These are phyloP conservation scores for Leishmania martiniquensis DNA, from an alignment of 208 protist genomes.

Conservation along the genomic window DNA sequence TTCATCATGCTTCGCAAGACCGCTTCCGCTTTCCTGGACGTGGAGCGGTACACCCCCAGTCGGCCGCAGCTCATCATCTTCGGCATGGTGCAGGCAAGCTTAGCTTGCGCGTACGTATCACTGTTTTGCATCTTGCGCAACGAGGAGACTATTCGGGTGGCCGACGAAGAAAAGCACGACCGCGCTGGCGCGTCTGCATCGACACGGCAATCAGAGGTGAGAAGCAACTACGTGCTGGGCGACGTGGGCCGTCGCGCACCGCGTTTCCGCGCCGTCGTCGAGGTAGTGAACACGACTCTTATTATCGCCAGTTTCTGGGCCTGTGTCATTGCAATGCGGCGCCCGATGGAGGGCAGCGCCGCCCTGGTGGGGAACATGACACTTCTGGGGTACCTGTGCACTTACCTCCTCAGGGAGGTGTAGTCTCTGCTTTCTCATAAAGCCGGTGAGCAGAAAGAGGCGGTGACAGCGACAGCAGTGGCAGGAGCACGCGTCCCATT, in stretches of 20 bases:
- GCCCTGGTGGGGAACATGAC: slow-evolving; percentile 45
- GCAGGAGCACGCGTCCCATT: not conserved
- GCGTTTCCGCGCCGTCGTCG: slow-evolving; percentile 7
- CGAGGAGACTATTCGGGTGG: slow-evolving; percentile 23
- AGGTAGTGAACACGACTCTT: slow-evolving; percentile 6
- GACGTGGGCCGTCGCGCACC: slow-evolving; percentile 38
- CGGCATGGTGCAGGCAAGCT: slow-evolving; percentile 35
- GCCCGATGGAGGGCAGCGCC: slow-evolving; percentile 60
- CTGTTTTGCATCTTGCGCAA: slow-evolving; percentile 39
- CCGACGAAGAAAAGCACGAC: slow-evolving; percentile 10
- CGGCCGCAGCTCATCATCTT: slow-evolving; percentile 42
- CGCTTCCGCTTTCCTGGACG: slow-evolving; percentile 41
- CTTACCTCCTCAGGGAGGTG: slow-evolving; percentile 28
- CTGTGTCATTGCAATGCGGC: slow-evolving; percentile 47
- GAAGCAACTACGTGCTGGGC: slow-evolving; percentile 42
- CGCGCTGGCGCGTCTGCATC: slow-evolving; percentile 4
- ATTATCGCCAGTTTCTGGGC: slow-evolving; percentile 45
- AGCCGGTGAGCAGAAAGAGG: not conserved
- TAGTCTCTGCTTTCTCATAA: not conserved
- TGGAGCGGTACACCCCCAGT: slow-evolving; percentile 43
- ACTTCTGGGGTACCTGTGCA: slow-evolving; percentile 37
- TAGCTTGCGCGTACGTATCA: slow-evolving; percentile 42
- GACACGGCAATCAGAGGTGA: not conserved
- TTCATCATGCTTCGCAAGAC: slow-evolving; percentile 40
- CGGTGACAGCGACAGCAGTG: not conserved